phyloP scores from a whole-genome alignment of 2,329 filamentous ascomycete species.

The Ceratocystis harringtonii region DNA sequence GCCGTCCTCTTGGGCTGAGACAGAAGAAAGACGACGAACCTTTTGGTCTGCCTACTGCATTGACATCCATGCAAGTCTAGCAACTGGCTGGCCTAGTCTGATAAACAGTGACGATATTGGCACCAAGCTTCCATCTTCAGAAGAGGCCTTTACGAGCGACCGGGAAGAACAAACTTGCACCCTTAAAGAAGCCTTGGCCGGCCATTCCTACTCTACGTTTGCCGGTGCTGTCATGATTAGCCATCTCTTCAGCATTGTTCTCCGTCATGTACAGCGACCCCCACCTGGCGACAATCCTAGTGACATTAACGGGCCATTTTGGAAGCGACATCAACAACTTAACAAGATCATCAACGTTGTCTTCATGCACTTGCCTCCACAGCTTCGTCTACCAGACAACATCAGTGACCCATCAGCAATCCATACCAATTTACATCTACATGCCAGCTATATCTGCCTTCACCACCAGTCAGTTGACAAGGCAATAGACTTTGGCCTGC shows the following conservation, averaged over 20 bases:
- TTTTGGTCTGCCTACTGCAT: slow-evolving; percentile 78
- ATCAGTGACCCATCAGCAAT: slow-evolving; percentile 57
- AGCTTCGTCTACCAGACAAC: slow-evolving; percentile 55
- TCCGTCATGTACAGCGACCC: slow-evolving; percentile 63
- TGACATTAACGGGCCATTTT: slow-evolving; percentile 60
- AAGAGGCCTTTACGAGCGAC: slow-evolving; percentile 58
- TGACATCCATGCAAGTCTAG: slow-evolving; percentile 74
- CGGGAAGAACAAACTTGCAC: slow-evolving; percentile 46
- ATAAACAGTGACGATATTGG: slow-evolving; percentile 62
- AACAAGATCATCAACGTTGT: slow-evolving; percentile 68
- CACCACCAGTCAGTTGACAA: slow-evolving; percentile 82
- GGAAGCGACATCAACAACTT: slow-evolving; percentile 69
- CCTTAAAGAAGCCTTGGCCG: slow-evolving; percentile 49
- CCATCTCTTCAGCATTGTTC: slow-evolving; percentile 64
- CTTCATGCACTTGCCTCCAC: slow-evolving; percentile 62
- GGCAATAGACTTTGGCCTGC: slow-evolving; percentile 46
- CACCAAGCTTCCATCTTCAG: slow-evolving; percentile 65
- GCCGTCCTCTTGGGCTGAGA: slow-evolving; percentile 64
- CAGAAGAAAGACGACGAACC: slow-evolving; percentile 59
- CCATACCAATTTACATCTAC: slow-evolving; percentile 76
- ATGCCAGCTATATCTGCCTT: slow-evolving; percentile 74
- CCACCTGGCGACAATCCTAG: slow-evolving; percentile 56
- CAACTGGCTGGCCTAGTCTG: slow-evolving; percentile 77
- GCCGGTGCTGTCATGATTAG: slow-evolving; percentile 59
- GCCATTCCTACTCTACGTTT: slow-evolving; percentile 52